A percentile compares a stretch with the other conserved stretches of the same genome.
Evolutionary conservation across 1,284 basidiomycete species (phyloP).

Genomic region (Irpex rosettiformis): DNA sequence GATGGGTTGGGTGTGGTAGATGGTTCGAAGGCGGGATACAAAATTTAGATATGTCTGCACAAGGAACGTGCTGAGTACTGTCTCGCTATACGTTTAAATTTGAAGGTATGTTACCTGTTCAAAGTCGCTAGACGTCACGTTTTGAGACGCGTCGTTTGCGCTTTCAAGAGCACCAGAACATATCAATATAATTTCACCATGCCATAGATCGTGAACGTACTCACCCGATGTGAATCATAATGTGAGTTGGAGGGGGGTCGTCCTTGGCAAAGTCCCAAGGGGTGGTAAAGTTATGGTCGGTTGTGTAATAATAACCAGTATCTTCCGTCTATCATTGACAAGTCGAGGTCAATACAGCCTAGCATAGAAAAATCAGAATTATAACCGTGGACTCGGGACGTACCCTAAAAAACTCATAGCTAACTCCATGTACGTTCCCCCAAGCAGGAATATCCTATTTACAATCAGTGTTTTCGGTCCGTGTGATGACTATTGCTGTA

Average conservation of each 20-base stretch:
- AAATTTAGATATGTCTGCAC: slow-evolving; percentile 45
- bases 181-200: neutral
- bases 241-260: slow-evolving; percentile 42
- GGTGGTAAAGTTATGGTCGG: slow-evolving; percentile 57
- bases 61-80: neutral
- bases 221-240: slow-evolving; percentile 55
- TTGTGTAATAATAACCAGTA: slow-evolving; percentile 48
- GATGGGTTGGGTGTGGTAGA: slow-evolving; percentile 45
- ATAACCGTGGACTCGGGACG: slow-evolving; percentile 46
- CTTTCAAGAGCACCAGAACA: slow-evolving; percentile 16
- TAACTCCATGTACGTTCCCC: slow-evolving; percentile 53
- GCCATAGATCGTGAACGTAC: slow-evolving; percentile 10
- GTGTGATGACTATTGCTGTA: no score
- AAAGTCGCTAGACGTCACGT: slow-evolving; percentile 41
- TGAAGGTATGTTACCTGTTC: slow-evolving; percentile 31
- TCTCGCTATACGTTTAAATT: neutral
- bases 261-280: slow-evolving; percentile 53
- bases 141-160: slow-evolving; percentile 46
- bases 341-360: slow-evolving; percentile 16
- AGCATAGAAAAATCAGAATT: slow-evolving; percentile 53
- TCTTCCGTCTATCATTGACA: slow-evolving; percentile 44
- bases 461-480: neutral
- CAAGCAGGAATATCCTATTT: slow-evolving; percentile 51
- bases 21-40: slow-evolving; percentile 38
- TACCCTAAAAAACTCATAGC: slow-evolving; percentile 47